phyloP scores from a whole-genome alignment of 805 yeast species.

The Yarrowia divulgata region DNA sequence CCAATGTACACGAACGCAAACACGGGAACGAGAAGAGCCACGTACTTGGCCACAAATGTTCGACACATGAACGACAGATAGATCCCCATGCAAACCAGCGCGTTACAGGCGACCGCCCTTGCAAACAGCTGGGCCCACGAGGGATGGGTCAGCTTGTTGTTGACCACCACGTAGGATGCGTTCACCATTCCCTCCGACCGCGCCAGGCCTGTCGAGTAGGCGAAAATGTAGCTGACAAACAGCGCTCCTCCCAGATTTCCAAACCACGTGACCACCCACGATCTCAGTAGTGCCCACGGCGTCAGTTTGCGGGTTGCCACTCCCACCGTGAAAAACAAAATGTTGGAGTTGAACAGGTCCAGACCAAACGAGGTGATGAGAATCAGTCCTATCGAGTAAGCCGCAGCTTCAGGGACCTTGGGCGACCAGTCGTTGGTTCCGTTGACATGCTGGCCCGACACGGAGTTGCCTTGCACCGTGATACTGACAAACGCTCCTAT shows the following conservation, averaged over 20 bases:
- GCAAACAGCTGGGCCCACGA: constrained; percentile 26
- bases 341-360: constrained; percentile 38
- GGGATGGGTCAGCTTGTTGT: not conserved
- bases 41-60: constrained; percentile 17
- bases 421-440: constrained; percentile 16
- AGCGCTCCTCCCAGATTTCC: constrained; percentile 31
- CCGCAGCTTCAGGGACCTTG: not conserved
- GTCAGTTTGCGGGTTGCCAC: not conserved
- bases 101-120: constrained; percentile 21
- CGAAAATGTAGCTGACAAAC: constrained; percentile 19
- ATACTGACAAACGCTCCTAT: constrained; percentile 17
- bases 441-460: constrained; percentile 6
- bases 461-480: constrained; percentile 19
- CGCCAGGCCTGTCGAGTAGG: constrained; percentile 24
- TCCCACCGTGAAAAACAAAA: constrained; percentile 28
- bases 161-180: constrained; percentile 6
- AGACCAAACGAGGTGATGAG: constrained; percentile 26
- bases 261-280: constrained; percentile 23
- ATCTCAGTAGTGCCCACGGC: not conserved
- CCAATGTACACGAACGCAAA: constrained; percentile 23
- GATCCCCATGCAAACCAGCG: constrained; percentile 29
- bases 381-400: constrained; percentile 20
- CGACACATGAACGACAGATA: constrained; percentile 35
- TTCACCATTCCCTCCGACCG: constrained; percentile 7
- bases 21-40: constrained; percentile 8